Base-by-base conservation (phyloP, 768 basidiomycete genomes). In the Botryobasidium botryosum region DNA sequence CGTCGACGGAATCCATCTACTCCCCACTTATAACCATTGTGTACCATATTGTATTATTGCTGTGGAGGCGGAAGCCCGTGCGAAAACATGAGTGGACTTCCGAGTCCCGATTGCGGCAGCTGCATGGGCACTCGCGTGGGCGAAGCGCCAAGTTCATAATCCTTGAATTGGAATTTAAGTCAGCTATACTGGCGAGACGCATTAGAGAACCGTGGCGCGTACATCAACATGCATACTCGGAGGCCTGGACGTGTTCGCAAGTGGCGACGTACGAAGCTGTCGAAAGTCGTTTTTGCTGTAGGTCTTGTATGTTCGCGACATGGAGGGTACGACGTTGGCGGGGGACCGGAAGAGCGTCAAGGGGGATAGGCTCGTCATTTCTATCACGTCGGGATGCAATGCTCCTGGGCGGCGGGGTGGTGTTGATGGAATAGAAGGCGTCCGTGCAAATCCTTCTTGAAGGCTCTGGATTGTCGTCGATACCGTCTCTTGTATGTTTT, bases 221-320 rank as follows among this genome's bases (percentile, higher is more conserved):
- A 77, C 74, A 56, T 77, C 74, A 44, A 77, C 84, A 61, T 88
- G 85, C 66, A 75, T 77, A 60, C 85, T 87, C 7, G 85, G 85
- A 36, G 87, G 65, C 54, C 85, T 68, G 61, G 84, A 87, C 45
- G 83, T 87, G 55, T 87, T 88, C 57, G 83, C 71, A 53, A 80
- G 70, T 26, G 80, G 70, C 33, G 65, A 62, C 58, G 77, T 75
- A 40, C 84, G 65, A 51, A 84, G 63, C 55, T 80, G 72, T 43
- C 85, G 68, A 53, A 88, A 88, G 58, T 87, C 84, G 52, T 88
- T 85, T 56, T 72, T 79, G 18, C 57, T 59, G 51, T 88, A 88
- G 49, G 71, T 85, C 62, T 86, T 88, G 8, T 72, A 0, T 75
- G 26, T 10, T 2, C 13, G 29, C 2, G 40, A 13, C 1, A 8